Evolutionary conservation across 2,329 filamentous ascomycete genomes (phyloP).

Genomic region (Plenodomus biglobosus): DNA sequence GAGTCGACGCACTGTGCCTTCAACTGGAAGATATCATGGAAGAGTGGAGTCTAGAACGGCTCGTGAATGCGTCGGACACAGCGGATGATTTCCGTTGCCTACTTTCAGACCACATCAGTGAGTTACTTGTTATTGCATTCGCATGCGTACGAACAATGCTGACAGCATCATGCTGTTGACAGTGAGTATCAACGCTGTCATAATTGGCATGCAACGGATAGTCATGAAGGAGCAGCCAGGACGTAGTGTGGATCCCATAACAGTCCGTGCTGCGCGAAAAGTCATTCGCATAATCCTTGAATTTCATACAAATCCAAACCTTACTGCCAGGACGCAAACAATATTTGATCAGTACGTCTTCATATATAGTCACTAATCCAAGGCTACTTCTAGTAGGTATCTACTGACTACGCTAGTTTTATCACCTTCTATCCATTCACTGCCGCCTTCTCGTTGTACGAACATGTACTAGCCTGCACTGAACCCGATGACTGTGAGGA

Average conservation of each 20-base stretch:
- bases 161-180: neutral
- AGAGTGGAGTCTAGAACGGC: conserved; percentile 24
- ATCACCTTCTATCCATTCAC: conserved; percentile 36
- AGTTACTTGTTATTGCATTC: neutral
- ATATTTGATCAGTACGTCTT: conserved; percentile 25
- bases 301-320: conserved; percentile 10
- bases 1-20: conserved; percentile 21
- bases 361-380: neutral
- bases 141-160: neutral
- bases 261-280: conserved; percentile 27
- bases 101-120: conserved; percentile 25
- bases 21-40: conserved; percentile 20
- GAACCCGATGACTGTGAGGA: conserved; percentile 27
- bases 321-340: conserved; percentile 6
- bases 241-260: conserved; percentile 13
- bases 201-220: conserved; percentile 29
- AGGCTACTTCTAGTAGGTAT: neutral
- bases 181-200: conserved; percentile 28
- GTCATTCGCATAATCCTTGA: conserved; percentile 25
- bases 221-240: conserved; percentile 5
- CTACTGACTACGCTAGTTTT: conserved; percentile 17
- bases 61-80: conserved; percentile 9
- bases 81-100: conserved; percentile 14
- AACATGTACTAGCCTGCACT: conserved; percentile 27
- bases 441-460: conserved; percentile 35